A percentile compares a stretch with the other conserved stretches of the same genome.
phyloP scores from a whole-genome alignment of 2,329 filamentous ascomycete species.

The Trichoderma arundinaceum region DNA sequence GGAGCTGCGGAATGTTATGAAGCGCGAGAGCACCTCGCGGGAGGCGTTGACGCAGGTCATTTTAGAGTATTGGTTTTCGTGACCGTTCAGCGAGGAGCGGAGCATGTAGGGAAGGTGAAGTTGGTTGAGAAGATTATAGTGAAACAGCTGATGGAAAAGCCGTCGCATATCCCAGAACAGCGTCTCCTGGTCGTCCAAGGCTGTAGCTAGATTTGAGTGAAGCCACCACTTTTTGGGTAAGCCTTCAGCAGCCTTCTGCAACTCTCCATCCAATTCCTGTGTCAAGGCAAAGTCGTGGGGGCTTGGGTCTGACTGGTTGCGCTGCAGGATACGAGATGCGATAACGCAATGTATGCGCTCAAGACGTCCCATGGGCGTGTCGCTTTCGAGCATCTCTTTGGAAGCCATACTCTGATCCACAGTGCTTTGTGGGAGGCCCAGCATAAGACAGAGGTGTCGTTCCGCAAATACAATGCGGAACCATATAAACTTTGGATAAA shows the following conservation, averaged over 20 bases:
- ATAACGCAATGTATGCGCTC: slow-evolving; percentile 33
- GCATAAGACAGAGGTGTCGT: slow-evolving; percentile 47
- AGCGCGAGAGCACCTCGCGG: slow-evolving; percentile 48
- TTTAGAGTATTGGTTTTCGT: no score
- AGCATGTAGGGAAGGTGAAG: slow-evolving; percentile 51
- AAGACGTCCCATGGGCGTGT: no score
- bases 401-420: slow-evolving; percentile 30
- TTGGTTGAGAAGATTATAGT: slow-evolving; percentile 48
- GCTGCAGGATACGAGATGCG: slow-evolving; percentile 46
- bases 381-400: no score
- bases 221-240: no score
- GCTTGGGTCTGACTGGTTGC: slow-evolving; percentile 41
- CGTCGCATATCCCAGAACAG: slow-evolving; percentile 42
- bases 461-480: slow-evolving; percentile 47
- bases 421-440: slow-evolving; percentile 47
- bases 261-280: slow-evolving; percentile 41
- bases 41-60: slow-evolving; percentile 45
- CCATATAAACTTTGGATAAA: slow-evolving; percentile 42
- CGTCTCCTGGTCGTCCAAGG: slow-evolving; percentile 34
- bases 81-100: slow-evolving; percentile 24
- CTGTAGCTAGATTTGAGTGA: slow-evolving; percentile 39
- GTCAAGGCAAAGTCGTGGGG: slow-evolving; percentile 38
- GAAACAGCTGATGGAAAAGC: slow-evolving; percentile 45
- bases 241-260: no score
- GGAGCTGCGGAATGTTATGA: slow-evolving; percentile 43